These are phyloP conservation scores for Diospyros kaki DNA, from an alignment of 148 eudicot species.

Conservation along the genomic window DNA sequence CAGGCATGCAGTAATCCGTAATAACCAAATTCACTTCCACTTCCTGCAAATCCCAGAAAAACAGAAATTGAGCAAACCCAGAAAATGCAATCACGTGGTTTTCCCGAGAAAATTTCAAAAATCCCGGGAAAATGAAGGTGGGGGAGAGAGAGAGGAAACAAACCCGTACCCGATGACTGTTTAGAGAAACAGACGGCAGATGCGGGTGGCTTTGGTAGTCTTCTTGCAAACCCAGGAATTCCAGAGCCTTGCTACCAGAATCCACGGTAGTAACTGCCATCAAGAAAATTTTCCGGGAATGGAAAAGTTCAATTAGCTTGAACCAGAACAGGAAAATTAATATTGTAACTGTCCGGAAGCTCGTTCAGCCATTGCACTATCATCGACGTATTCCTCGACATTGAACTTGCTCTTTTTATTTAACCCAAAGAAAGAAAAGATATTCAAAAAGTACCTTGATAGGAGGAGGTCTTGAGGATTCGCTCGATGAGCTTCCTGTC, in stretches of 20 bases:
- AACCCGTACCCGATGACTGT: constrained; percentile 39
- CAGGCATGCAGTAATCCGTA: constrained; percentile 97
- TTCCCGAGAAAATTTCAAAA: background rate
- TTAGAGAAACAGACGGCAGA: constrained; percentile 47
- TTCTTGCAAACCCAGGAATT: constrained; percentile 67
- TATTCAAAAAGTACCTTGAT: constrained; percentile 51
- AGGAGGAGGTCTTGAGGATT: constrained; percentile 85
- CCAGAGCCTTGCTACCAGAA: constrained; percentile 93
- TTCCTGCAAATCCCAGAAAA: constrained; percentile 37
- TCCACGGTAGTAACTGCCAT: constrained; percentile 93
- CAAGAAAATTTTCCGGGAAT: constrained; percentile 1
- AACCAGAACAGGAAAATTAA: too few species aligned
- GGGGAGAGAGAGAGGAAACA: background rate
- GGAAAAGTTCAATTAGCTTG: background rate
- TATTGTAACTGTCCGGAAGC: too few species aligned
- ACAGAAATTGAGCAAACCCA: background rate
- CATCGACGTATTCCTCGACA: too few species aligned
- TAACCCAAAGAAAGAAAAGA: background rate
- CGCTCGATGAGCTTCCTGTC: constrained; percentile 90
- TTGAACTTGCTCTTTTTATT: too few species aligned
- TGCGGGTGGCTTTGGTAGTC: constrained; percentile 33
- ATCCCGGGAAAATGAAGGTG: background rate
- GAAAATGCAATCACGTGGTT: background rate
- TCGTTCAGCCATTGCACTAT: too few species aligned
- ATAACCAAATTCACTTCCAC: constrained; percentile 83